Evolutionary conservation across 1,284 basidiomycete genomes (phyloP), one percentile per base, ranked within the genome.

Genomic region (Xerocomus cyaneibrunnescens): DNA sequence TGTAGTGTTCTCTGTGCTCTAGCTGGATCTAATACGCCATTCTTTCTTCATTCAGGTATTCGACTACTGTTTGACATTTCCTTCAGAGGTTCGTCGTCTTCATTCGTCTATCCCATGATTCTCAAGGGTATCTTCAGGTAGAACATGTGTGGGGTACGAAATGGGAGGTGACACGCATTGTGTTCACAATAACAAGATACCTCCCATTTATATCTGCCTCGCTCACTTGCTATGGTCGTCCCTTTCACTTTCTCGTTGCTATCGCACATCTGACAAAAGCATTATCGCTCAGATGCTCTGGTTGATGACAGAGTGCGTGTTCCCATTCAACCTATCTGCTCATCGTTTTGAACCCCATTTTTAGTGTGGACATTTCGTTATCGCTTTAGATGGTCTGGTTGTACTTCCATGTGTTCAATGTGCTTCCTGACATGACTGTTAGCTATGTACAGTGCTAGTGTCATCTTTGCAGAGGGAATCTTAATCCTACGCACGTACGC

Each of bases 171-270:
- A 35, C 64, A 23, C 65, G 65, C 32, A 39, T 65, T 23, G 44
- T 65, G 13, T 65, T 65, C 27, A 61, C 62, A 12, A 7, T 68
- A 10, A 45, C 63, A 35, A 65, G 66, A 56, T 68, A 68, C 40
- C 30, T 62, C 10, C 42, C 62, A 13, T 55, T 65, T 32, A 3
- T 61, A 41, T 22, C 55, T 10, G 47, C 54, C 21, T 38, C 45
- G 0, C 21, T 64, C 13, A 48, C 54, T 10, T 55, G 55, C 19
- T 67, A 58, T 41, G 45, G 64, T 66, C 13, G 57, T 62, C 9
- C 7, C 53, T 57, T 21, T 38, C 22, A 4, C 8, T 6, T 48
- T 41, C 10, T 16, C 17, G 8, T 25, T 36, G 14, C 2, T 32
- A 8, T 22, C 3, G 5, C 0, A 17, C 31, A 7, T 22, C 39